Conservation (phyloP, 2,329 filamentous ascomycete species). For the Cryoendolithus antarcticus region DNA sequence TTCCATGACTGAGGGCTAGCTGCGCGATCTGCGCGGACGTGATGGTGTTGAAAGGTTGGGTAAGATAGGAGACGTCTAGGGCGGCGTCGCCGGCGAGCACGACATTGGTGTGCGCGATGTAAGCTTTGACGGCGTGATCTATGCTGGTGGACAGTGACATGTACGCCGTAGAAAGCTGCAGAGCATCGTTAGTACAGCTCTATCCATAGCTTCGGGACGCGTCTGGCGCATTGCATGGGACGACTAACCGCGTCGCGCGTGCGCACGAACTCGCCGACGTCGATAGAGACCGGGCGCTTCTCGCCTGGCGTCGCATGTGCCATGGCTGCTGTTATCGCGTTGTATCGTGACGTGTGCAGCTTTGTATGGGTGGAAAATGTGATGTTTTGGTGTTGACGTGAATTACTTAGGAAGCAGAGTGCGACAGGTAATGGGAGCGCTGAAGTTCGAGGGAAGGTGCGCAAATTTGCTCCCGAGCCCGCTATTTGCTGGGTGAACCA, state of each 20-base stretch:
- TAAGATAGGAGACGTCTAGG: conserved; percentile 20
- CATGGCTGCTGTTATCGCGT: background rate
- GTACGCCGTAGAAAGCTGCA: conserved; percentile 63
- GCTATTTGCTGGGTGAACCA: no score
- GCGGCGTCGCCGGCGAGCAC: conserved; percentile 46
- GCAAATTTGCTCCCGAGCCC: no score
- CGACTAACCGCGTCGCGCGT: conserved; percentile 72
- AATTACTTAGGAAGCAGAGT: no score
- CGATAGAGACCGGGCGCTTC: conserved; percentile 10
- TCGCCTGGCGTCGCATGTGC: conserved; percentile 2
- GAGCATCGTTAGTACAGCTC: conserved; percentile 25
- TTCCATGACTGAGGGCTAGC: conserved; percentile 8
- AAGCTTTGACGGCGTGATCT: conserved; percentile 67
- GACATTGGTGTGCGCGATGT: conserved; percentile 78
- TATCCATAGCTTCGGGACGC: conserved; percentile 7
- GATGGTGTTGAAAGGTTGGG: conserved; percentile 18
- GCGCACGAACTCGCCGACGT: conserved; percentile 51
- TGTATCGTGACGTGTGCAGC: no score
- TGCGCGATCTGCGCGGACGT: conserved; percentile 15
- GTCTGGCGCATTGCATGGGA: conserved; percentile 3
- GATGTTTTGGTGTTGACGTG: no score
- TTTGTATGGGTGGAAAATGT: no score
- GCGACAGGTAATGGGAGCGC: no score
- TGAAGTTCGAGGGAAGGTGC: no score
- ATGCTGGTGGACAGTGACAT: conserved; percentile 68